Conservation (phyloP, 1,284 basidiomycete species). For the Microbotryum intermedium region DNA sequence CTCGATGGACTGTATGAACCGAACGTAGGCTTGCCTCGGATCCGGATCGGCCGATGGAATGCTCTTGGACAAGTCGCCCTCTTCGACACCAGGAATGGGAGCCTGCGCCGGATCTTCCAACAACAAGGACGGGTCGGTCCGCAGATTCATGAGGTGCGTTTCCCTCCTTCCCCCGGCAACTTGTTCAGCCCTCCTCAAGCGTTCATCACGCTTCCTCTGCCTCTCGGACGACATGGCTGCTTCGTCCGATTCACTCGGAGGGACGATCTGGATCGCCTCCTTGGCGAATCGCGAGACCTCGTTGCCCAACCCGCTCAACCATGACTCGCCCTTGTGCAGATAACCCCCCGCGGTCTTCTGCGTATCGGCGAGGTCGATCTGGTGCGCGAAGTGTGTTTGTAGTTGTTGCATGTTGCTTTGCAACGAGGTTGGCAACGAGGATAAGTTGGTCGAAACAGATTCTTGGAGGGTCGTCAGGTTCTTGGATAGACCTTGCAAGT, state of each 20-base stretch:
- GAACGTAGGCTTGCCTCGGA: slow-evolving; percentile 51
- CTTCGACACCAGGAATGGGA: background rate
- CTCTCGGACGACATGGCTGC: slow-evolving; percentile 23
- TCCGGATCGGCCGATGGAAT: slow-evolving; percentile 37
- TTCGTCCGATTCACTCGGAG: slow-evolving; percentile 46
- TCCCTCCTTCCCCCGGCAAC: slow-evolving; percentile 62
- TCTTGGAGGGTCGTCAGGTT: slow-evolving; percentile 8
- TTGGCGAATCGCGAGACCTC: slow-evolving; percentile 39
- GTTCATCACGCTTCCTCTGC: slow-evolving; percentile 15
- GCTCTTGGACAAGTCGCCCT: background rate
- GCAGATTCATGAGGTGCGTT: slow-evolving; percentile 61
- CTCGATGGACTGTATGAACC: slow-evolving; percentile 43
- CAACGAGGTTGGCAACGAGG: slow-evolving; percentile 3
- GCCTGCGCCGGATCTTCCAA: slow-evolving; percentile 57
- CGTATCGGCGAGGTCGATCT: slow-evolving; percentile 20
- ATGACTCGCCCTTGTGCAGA: slow-evolving; percentile 30
- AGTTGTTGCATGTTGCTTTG: slow-evolving; percentile 19
- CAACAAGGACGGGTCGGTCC: slow-evolving; percentile 64
- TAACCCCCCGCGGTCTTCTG: slow-evolving; percentile 27
- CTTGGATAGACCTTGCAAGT: slow-evolving; percentile 15
- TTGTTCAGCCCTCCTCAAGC: slow-evolving; percentile 44
- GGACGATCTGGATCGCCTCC: slow-evolving; percentile 80
- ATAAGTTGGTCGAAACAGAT: slow-evolving; percentile 12
- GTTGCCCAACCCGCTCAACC: slow-evolving; percentile 25
- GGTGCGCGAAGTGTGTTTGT: slow-evolving; percentile 23